A percentile compares a stretch with the other conserved stretches of the same genome.
Conservation (phyloP, 177 flowering plant species). For the Vitis hybrid region DNA sequence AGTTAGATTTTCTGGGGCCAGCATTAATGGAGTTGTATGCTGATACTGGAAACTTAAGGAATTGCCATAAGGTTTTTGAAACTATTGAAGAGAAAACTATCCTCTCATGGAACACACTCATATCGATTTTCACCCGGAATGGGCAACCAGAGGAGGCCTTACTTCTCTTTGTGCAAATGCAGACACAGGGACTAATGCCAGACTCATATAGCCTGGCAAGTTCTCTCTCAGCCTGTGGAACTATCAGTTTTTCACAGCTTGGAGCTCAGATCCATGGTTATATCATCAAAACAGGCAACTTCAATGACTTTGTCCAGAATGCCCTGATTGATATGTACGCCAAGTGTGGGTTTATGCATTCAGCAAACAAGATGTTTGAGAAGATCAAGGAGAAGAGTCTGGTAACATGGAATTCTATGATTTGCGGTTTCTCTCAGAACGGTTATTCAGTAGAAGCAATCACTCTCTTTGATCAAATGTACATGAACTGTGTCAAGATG, state of each 20-base stretch:
- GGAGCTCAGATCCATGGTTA: slow-evolving; percentile 65
- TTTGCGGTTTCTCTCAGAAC: slow-evolving; percentile 63
- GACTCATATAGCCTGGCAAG: slow-evolving; percentile 64
- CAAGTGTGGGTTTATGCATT: slow-evolving; percentile 54
- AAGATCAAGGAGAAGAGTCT: slow-evolving; percentile 30
- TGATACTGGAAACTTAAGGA: slow-evolving; percentile 35
- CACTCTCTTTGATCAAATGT: slow-evolving; percentile 60
- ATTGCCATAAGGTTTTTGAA: slow-evolving; percentile 36
- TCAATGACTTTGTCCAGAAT: slow-evolving; percentile 60
- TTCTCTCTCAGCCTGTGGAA: slow-evolving; percentile 65
- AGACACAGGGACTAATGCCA: slow-evolving; percentile 35
- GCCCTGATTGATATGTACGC: slow-evolving; percentile 73
- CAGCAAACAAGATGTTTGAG: slow-evolving; percentile 45
- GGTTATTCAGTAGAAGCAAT: slow-evolving; percentile 64
- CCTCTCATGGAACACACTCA: slow-evolving; percentile 64
- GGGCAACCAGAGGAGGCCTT: slow-evolving; percentile 54
- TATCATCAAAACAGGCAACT: slow-evolving; percentile 39
- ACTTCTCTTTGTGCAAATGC: slow-evolving; percentile 42
- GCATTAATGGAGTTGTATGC: slow-evolving; percentile 59
- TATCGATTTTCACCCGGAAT: slow-evolving; percentile 44
- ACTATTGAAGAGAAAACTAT: slow-evolving; percentile 31
- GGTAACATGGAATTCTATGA: slow-evolving; percentile 80
- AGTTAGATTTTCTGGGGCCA: slow-evolving; percentile 43
- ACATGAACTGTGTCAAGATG: slow-evolving; percentile 37
- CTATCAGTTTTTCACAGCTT: slow-evolving; percentile 26